phyloP scores from a whole-genome alignment of 768 basidiomycete genomes.

The Trametes cubensis region DNA sequence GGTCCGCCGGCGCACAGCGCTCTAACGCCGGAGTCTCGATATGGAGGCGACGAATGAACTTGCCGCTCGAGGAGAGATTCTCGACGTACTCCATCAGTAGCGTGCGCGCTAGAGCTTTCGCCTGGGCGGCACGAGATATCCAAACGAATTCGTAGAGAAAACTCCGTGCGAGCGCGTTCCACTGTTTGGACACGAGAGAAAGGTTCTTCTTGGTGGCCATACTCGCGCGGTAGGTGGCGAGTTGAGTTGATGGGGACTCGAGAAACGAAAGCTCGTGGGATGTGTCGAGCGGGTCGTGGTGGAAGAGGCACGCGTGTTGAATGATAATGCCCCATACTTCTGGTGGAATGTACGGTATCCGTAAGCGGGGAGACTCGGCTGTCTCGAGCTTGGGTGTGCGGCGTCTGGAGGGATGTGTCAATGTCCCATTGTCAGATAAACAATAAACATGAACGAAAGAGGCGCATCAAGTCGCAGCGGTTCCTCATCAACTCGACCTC shows the following conservation, averaged over 20 bases:
- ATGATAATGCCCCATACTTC: conserved; percentile 72
- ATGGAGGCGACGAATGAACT: conserved; percentile 63
- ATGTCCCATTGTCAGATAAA: neutral
- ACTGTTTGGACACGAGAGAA: conserved; percentile 57
- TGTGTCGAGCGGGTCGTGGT: conserved; percentile 50
- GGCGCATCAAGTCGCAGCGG: neutral
- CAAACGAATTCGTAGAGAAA: conserved; percentile 71
- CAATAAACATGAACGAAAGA: neutral
- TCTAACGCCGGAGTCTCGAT: conserved; percentile 70
- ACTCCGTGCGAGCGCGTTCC: conserved; percentile 56
- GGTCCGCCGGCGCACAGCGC: conserved; percentile 64
- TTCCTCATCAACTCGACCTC: neutral
- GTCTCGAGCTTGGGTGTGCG: conserved; percentile 1
- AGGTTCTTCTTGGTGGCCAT: conserved; percentile 55
- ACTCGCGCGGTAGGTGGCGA: conserved; percentile 47
- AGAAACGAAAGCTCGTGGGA: conserved; percentile 62
- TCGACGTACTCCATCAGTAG: conserved; percentile 47
- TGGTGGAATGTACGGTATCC: conserved; percentile 40
- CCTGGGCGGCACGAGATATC: conserved; percentile 59
- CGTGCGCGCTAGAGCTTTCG: conserved; percentile 48
- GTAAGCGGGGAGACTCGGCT: neutral
- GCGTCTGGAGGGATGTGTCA: conserved; percentile 13
- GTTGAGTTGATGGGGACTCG: conserved; percentile 45
- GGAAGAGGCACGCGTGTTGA: conserved; percentile 53
- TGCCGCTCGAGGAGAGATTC: conserved; percentile 30